phyloP scores from a whole-genome alignment of 257 asterid genomes.

The Solanum raphanifolium region DNA sequence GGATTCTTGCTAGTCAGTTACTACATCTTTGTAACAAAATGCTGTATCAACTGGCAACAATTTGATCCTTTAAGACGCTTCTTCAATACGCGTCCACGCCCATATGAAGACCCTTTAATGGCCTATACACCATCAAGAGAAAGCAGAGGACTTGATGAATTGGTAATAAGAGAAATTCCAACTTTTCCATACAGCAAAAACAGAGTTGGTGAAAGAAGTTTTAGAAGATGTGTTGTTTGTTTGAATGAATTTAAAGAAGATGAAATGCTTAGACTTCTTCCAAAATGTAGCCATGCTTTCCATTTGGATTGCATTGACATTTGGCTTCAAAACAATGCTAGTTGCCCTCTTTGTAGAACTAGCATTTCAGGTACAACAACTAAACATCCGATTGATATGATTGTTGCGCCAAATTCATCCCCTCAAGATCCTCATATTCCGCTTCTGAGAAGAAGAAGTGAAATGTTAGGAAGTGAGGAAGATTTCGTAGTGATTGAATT shows the following conservation, averaged over 20 bases:
- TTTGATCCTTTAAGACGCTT: slow-evolving; percentile 51
- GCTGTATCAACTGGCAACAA: slow-evolving; percentile 70
- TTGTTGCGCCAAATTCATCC: slow-evolving; percentile 62
- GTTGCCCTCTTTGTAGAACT: slow-evolving; percentile 75
- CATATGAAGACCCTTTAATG: slow-evolving; percentile 22
- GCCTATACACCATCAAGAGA: slow-evolving; percentile 49
- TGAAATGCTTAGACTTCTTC: slow-evolving; percentile 56
- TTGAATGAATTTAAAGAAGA: slow-evolving; percentile 53
- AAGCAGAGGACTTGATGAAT: slow-evolving; percentile 59
- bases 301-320: slow-evolving; percentile 74
- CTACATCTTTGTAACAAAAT: slow-evolving; percentile 53
- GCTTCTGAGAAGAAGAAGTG: slow-evolving; percentile 7
- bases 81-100: slow-evolving; percentile 13
- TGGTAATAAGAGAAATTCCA: slow-evolving; percentile 55
- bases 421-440: slow-evolving; percentile 50
- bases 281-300: slow-evolving; percentile 70
- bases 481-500: slow-evolving; percentile 45
- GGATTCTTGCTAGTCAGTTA: slow-evolving; percentile 55
- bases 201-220: slow-evolving; percentile 10
- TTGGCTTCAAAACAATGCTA: slow-evolving; percentile 62
- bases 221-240: slow-evolving; percentile 63
- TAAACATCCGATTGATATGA: slow-evolving; percentile 16
- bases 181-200: slow-evolving; percentile 38
- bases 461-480: slow-evolving; percentile 22
- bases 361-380: slow-evolving; percentile 45